These are phyloP conservation scores for Goffeauzyma gilvescens DNA, from an alignment of 768 basidiomycete species.

Conservation along the genomic window DNA sequence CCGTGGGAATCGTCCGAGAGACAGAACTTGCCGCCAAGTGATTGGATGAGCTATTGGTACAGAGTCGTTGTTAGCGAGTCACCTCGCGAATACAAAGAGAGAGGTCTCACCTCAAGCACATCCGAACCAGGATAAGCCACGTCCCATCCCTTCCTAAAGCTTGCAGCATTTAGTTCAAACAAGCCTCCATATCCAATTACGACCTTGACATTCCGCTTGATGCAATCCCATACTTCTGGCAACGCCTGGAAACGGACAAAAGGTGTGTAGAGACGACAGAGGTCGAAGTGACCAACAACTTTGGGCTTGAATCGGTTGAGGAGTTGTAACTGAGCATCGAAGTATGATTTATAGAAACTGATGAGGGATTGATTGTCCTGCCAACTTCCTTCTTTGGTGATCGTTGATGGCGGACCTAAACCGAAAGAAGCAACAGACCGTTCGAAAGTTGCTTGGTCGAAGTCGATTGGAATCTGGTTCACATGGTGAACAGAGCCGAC, in stretches of 20 bases:
- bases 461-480: slow-evolving; percentile 72
- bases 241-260: slow-evolving; percentile 37
- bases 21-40: slow-evolving; percentile 51
- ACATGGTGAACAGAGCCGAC: slow-evolving; percentile 91
- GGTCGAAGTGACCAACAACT: slow-evolving; percentile 80
- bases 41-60: slow-evolving; percentile 46
- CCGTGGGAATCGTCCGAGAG: slow-evolving; percentile 95
- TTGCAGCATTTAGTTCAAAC: slow-evolving; percentile 84
- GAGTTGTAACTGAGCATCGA: slow-evolving; percentile 65
- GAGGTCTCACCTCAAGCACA: slow-evolving; percentile 45
- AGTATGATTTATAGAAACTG: slow-evolving; percentile 41
- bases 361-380: slow-evolving; percentile 5
- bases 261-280: slow-evolving; percentile 71
- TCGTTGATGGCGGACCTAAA: no score
- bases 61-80: neutral
- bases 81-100: neutral
- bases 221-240: slow-evolving; percentile 43
- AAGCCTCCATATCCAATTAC: slow-evolving; percentile 67
- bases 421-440: slow-evolving; percentile 39
- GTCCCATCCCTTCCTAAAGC: slow-evolving; percentile 76
- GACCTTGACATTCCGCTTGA: slow-evolving; percentile 54
- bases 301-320: slow-evolving; percentile 58
- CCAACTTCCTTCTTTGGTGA: no score
- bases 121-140: slow-evolving; percentile 67
- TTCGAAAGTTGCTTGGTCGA: slow-evolving; percentile 55